phyloP scores from a whole-genome alignment of 768 basidiomycete genomes.

The Asterophora lycoperdoides region DNA sequence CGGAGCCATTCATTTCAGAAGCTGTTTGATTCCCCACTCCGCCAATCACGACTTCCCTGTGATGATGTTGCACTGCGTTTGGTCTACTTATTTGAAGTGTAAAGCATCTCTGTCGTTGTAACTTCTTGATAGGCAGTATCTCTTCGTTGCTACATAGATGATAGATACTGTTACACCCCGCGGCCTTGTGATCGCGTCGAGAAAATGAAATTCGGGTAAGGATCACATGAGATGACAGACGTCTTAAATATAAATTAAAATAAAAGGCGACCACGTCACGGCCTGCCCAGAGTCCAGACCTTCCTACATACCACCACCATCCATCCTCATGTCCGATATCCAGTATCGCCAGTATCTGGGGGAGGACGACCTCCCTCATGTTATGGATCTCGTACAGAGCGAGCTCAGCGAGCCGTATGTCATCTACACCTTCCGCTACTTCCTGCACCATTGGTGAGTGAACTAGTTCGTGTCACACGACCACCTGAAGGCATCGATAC shows the following conservation, averaged over 20 bases:
- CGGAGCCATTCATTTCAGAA: too few species aligned
- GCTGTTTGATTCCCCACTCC: too few species aligned
- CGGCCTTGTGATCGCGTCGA: too few species aligned
- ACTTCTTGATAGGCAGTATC: too few species aligned
- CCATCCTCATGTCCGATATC: conserved; percentile 35
- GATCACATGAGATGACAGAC: conserved; percentile 10
- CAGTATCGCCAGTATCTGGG: conserved; percentile 71
- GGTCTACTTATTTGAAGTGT: too few species aligned
- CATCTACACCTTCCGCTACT: conserved; percentile 95
- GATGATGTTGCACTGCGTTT: too few species aligned
- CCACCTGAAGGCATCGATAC: conserved; percentile 15
- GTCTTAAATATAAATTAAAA: conserved; percentile 2
- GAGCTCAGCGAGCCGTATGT: conserved; percentile 97
- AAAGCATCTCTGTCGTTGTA: too few species aligned
- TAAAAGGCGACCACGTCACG: conserved; percentile 8
- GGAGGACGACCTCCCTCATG: conserved; percentile 73
- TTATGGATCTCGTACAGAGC: conserved; percentile 84
- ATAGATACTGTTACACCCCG: too few species aligned
- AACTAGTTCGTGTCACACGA: conserved; percentile 26
- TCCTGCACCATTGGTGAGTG: conserved; percentile 90
- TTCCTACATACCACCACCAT: conserved; percentile 9
- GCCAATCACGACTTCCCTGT: too few species aligned
- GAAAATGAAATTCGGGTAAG: not conserved
- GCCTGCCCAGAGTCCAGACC: not conserved
- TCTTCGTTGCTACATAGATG: too few species aligned